A percentile compares a stretch with the other conserved stretches of the same genome.
phyloP scores from a whole-genome alignment of 768 basidiomycete genomes.

The Suillus sp. region DNA sequence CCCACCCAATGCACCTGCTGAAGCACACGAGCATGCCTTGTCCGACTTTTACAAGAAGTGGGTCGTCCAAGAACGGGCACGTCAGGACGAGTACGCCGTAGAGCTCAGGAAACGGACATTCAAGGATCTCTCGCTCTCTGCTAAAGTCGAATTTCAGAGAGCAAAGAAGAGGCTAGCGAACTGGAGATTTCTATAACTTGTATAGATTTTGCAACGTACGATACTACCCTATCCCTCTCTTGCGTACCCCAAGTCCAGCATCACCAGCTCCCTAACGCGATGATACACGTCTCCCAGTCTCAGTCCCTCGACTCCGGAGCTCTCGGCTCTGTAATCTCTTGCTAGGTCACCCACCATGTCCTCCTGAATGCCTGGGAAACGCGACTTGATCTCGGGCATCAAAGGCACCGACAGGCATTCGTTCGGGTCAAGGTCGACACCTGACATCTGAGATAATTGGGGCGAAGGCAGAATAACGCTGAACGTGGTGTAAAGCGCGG shows the following conservation, averaged over 20 bases:
- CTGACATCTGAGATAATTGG: conserved; percentile 43
- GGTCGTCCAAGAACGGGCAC: conserved; percentile 65
- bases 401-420: conserved; percentile 63
- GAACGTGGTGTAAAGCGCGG: conserved; percentile 75
- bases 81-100: conserved; percentile 59
- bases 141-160: conserved; percentile 54
- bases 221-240: conserved; percentile 19
- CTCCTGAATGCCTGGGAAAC: conserved; percentile 73
- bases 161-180: conserved; percentile 37
- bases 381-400: conserved; percentile 59
- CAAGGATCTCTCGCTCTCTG: conserved; percentile 56
- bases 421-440: conserved; percentile 56
- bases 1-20: conserved; percentile 47
- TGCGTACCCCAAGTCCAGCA: conserved; percentile 47
- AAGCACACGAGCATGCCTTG: conserved; percentile 67
- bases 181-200: conserved; percentile 7
- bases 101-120: conserved; percentile 71
- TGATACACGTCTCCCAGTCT: conserved; percentile 60
- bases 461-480: conserved; percentile 41
- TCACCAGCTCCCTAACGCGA: conserved; percentile 64
- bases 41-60: conserved; percentile 76
- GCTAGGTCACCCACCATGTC: conserved; percentile 63
- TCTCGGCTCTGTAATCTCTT: conserved; percentile 64
- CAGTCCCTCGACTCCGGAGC: conserved; percentile 56
- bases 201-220: conserved; percentile 1